A percentile compares a stretch with the other conserved stretches of the same genome.
Evolutionary conservation across 179 eudicot genomes (phyloP).

Genomic region (Drosera spatulata): DNA sequence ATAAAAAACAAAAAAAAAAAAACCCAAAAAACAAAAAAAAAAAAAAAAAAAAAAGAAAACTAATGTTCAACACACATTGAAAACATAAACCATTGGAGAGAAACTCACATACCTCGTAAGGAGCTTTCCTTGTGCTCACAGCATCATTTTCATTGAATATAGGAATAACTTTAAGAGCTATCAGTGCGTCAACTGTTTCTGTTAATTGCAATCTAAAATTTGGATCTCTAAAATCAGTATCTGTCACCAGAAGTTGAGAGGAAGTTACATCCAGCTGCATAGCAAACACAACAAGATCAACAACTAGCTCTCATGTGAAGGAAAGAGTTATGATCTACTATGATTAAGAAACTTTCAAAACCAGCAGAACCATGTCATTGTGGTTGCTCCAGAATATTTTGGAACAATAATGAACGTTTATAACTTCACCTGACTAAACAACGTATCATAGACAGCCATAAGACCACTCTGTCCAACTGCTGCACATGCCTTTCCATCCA

Average conservation of each 20-base stretch:
- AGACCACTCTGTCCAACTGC: constrained; percentile 98
- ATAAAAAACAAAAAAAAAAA: neutral
- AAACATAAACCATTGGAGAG: neutral
- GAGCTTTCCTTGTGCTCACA: constrained; percentile 88
- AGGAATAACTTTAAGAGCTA: constrained; percentile 66
- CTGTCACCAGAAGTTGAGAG: constrained; percentile 93
- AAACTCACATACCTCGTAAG: constrained; percentile 59
- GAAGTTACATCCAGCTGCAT: constrained; percentile 89
- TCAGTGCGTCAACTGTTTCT: constrained; percentile 58
- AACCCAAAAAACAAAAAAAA: neutral
- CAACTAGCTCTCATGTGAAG: neutral
- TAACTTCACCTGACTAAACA: constrained; percentile 80
- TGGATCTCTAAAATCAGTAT: constrained; percentile 81
- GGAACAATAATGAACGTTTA: neutral
- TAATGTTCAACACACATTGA: neutral
- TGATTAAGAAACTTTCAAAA: neutral
- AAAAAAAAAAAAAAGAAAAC: neutral
- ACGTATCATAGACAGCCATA: constrained; percentile 90
- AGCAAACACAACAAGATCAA: constrained; percentile 1
- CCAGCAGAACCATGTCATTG: neutral
- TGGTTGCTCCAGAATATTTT: neutral
- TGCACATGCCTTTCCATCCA: constrained; percentile 97
- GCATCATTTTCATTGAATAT: constrained; percentile 93
- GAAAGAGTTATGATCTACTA: neutral
- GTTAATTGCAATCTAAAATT: constrained; percentile 66